Percentiles rank a stretch among this genome's conserved stretches.
Conservation (phyloP, 495 filamentous ascomycete species). For the Margaritispora aquatica region DNA sequence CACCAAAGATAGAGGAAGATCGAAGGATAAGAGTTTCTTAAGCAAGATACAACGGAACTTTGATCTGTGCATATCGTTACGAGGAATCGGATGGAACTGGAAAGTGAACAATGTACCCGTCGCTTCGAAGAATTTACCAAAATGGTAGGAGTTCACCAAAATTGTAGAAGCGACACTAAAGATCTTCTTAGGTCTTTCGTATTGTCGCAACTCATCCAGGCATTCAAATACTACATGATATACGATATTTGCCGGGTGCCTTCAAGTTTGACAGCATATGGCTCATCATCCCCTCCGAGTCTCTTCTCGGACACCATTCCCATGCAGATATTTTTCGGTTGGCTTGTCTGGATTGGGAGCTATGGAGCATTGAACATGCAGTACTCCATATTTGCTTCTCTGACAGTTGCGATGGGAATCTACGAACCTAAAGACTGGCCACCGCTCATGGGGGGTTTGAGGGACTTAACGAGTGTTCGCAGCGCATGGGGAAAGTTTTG, state of each 20-base stretch:
- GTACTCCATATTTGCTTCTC: neutral
- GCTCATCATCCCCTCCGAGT: neutral
- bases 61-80: constrained; percentile 5
- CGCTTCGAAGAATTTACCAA: neutral
- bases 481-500: constrained; percentile 15
- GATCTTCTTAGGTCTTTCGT: constrained; percentile 5
- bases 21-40: constrained; percentile 1
- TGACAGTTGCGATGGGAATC: constrained; percentile 1
- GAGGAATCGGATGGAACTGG: constrained; percentile 26
- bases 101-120: constrained; percentile 22
- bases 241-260: constrained; percentile 5
- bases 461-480: constrained; percentile 4
- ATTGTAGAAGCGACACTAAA: neutral
- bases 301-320: constrained; percentile 4
- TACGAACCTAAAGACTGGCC: constrained; percentile 13
- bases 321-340: constrained; percentile 1
- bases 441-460: constrained; percentile 12
- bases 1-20: neutral
- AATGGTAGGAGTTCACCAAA: constrained; percentile 2
- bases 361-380: constrained; percentile 11
- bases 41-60: constrained; percentile 17
- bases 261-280: neutral
- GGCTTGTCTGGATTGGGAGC: neutral
- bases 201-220: neutral
- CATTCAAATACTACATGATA: constrained; percentile 5